Base-by-base conservation (phyloP, 495 filamentous ascomycete species). In the Daldinia decipiens region DNA sequence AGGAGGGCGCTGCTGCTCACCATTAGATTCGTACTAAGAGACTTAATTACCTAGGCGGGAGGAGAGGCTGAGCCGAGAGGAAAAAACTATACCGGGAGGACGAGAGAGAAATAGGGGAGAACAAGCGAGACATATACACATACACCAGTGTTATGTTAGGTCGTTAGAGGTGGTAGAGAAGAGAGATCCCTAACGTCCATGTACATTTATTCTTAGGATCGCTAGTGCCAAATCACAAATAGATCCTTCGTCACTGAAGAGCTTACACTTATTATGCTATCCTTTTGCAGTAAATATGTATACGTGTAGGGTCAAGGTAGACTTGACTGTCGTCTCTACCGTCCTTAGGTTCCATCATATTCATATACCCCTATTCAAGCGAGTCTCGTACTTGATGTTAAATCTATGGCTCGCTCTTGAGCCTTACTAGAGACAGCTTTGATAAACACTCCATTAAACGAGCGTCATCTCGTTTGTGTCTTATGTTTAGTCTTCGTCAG, bases 131-230 rank as follows among this genome's bases (percentile, higher is more conserved):
- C 61, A 24, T 64, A 56, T 39, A n/a, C 31, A 24, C 15, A 13
- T 57, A 60, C 29, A 27, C 54, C n/a, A 55, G 59, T 13, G 59
- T 32, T 31, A 12, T 54, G 54, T 43, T 34, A 55, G 36, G 54
- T 39, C 54, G 39, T 47, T 39, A 47, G 54, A 55, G 38, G 31
- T 47, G 32, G 43, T 29, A 29, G 47, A 29, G 58, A 34, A 21
- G 62, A 61, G 55, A 59, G 62, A 65, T 54, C 54, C 55, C 54
- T 45, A 36, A 56, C 53, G 53, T 56, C 56, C 58, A 51, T 73
- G 70, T 73, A 73, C 60, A 73, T 73, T 62, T 73, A 73, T 68
- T 68, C 65, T 65, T 68, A 73, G 70, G 70, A 59, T 73, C 65
- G 61, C 56, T 62, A 52, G 53, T 47, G 52, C 65, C 58, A 58